Conservation (phyloP, 2,329 filamentous ascomycete species). For the Cladosporium sp. region DNA sequence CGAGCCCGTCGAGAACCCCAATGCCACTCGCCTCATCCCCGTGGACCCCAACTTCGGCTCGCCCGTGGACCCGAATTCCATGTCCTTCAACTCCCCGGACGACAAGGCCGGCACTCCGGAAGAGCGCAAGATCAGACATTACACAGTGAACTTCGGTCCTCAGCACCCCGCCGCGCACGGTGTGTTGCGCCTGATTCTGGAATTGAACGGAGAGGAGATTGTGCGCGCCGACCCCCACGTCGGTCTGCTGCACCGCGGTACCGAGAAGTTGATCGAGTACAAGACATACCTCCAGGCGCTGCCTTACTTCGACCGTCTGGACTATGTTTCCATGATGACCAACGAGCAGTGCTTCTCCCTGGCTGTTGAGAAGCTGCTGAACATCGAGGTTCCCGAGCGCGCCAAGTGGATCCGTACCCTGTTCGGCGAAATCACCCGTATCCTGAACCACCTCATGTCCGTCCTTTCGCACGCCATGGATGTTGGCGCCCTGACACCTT, state of each 20-base stretch:
- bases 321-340: conserved; percentile 99
- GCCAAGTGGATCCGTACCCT: conserved; percentile 96
- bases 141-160: conserved; percentile 98
- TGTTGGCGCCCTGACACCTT: conserved; percentile 93
- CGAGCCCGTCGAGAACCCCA: conserved; percentile 41
- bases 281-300: conserved; percentile 98
- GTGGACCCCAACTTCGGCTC: conserved; percentile 58
- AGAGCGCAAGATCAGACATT: conserved; percentile 88
- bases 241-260: conserved; percentile 89
- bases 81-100: conserved; percentile 38
- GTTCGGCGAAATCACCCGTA: conserved; percentile 89
- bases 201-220: conserved; percentile 97
- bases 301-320: conserved; percentile 96
- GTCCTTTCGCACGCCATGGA: conserved; percentile 98
- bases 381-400: conserved; percentile 88
- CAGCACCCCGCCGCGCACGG: conserved; percentile 98
- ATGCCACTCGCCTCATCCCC: conserved; percentile 58
- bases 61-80: conserved; percentile 41
- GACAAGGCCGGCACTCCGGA: conserved; percentile 44
- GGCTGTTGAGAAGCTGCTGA: conserved; percentile 95
- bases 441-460: conserved; percentile 97
- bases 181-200: conserved; percentile 93
- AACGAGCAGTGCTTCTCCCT: conserved; percentile 97
- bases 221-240: conserved; percentile 95
- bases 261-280: conserved; percentile 99